Percentiles rank a stretch among this genome's conserved stretches.
Conservation (phyloP, 169 alveolate genomes). For the Babesia ovis region DNA sequence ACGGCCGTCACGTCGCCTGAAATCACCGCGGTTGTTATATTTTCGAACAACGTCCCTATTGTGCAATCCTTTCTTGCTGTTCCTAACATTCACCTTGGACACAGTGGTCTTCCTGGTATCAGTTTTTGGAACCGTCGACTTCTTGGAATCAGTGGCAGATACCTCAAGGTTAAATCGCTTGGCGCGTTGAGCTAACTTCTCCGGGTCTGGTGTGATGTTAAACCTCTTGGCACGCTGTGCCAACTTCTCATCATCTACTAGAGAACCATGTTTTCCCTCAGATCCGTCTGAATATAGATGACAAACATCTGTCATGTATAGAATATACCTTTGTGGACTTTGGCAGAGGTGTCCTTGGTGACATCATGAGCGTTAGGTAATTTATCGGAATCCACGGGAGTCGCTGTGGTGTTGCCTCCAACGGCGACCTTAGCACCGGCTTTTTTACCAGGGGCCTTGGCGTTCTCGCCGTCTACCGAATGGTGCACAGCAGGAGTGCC, state of each 20-base stretch:
- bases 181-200: conserved; percentile 27
- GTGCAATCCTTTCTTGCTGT: too few species aligned
- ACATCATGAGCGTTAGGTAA: background rate
- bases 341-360: background rate
- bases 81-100: too few species aligned
- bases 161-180: conserved; percentile 42
- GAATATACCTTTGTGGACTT: too few species aligned
- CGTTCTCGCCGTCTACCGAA: background rate
- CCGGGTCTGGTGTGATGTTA: conserved; percentile 21
- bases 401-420: too few species aligned
- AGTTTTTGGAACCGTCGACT: too few species aligned
- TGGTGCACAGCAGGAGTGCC: background rate
- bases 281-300: background rate
- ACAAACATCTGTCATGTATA: background rate
- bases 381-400: background rate
- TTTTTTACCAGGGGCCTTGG: too few species aligned
- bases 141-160: background rate
- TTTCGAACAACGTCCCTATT: too few species aligned
- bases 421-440: too few species aligned
- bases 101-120: too few species aligned
- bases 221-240: conserved; percentile 50
- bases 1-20: too few species aligned
- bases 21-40: too few species aligned
- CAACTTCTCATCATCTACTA: conserved; percentile 35
- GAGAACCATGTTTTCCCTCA: conserved; percentile 7